These are phyloP conservation scores for Rhizopogon roseolus DNA, from an alignment of 768 basidiomycete species.

Conservation along the genomic window DNA sequence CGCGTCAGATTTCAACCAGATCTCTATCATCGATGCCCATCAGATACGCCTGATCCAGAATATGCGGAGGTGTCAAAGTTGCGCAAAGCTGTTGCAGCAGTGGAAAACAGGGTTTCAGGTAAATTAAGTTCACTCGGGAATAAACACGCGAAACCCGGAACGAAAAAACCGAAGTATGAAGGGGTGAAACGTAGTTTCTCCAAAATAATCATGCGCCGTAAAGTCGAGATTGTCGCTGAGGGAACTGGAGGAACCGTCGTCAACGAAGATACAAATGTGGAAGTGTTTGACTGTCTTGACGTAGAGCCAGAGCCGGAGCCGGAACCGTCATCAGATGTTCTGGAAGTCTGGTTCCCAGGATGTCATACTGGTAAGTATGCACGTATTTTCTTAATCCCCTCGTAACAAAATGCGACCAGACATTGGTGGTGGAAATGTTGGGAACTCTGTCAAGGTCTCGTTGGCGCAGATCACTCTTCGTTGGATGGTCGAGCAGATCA, in stretches of 20 bases:
- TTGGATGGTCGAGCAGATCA: constrained; percentile 77
- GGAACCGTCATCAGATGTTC: constrained; percentile 39
- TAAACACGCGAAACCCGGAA: neutral
- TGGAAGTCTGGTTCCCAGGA: constrained; percentile 81
- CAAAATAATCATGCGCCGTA: neutral
- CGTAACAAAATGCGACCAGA: constrained; percentile 34
- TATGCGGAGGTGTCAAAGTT: constrained; percentile 10
- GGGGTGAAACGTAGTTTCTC: neutral
- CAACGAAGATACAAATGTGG: neutral
- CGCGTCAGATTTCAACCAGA: constrained; percentile 66
- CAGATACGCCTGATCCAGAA: constrained; percentile 23
- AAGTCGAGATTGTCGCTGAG: neutral
- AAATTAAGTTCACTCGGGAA: neutral
- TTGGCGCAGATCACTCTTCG: constrained; percentile 61
- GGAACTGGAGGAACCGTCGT: neutral
- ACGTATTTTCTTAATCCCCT: neutral
- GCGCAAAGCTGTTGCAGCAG: neutral
- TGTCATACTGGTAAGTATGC: constrained; percentile 56
- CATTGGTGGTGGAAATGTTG: constrained; percentile 61
- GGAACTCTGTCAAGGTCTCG: constrained; percentile 32
- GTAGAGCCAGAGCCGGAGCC: neutral
- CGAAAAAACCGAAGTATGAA: neutral
- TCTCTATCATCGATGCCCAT: constrained; percentile 43
- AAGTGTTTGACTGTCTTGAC: neutral
- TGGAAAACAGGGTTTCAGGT: neutral